A percentile compares a stretch with the other conserved stretches of the same genome.
These are phyloP conservation scores for Arthrobotrys iridis DNA, from an alignment of 2,329 filamentous ascomycete species.

Conservation along the genomic window DNA sequence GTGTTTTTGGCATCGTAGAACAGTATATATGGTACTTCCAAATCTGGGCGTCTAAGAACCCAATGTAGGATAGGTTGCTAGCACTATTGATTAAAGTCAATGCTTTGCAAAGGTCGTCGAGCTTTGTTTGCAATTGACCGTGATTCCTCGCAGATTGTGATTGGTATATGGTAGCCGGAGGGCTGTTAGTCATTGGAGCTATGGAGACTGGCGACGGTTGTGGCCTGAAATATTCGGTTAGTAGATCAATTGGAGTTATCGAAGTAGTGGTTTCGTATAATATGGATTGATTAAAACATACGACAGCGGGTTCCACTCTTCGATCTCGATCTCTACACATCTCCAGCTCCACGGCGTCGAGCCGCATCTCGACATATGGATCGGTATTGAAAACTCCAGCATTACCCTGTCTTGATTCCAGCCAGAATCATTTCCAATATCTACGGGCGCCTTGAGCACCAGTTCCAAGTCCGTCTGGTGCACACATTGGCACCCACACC, in stretches of 20 bases:
- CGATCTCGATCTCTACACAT: not conserved
- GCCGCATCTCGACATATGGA: not conserved
- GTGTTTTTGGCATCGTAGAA: not conserved
- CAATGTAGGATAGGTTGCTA: not conserved
- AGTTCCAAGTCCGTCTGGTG: not conserved
- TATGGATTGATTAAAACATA: too few relatives aligned
- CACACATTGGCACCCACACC: not conserved
- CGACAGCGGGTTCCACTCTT: not conserved
- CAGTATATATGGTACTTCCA: conserved; percentile 4
- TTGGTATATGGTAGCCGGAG: too few relatives aligned
- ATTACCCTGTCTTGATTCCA: not conserved
- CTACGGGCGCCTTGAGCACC: not conserved
- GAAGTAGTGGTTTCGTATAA: too few relatives aligned
- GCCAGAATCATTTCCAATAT: not conserved
- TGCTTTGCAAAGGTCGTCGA: conserved; percentile 1
- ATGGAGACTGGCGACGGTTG: too few relatives aligned
- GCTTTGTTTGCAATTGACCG: not conserved
- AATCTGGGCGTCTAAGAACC: not conserved
- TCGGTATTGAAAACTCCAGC: not conserved
- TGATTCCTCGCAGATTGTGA: too few relatives aligned
- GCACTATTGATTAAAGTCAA: not conserved
- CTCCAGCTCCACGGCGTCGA: not conserved
- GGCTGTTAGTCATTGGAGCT: too few relatives aligned
- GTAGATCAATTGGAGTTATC: too few relatives aligned
- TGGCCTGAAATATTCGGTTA: too few relatives aligned